Percentiles rank a stretch among this genome's conserved stretches.
Evolutionary conservation across 306 rosid species (phyloP).

Genomic region (Heteromeles arbutifolia): DNA sequence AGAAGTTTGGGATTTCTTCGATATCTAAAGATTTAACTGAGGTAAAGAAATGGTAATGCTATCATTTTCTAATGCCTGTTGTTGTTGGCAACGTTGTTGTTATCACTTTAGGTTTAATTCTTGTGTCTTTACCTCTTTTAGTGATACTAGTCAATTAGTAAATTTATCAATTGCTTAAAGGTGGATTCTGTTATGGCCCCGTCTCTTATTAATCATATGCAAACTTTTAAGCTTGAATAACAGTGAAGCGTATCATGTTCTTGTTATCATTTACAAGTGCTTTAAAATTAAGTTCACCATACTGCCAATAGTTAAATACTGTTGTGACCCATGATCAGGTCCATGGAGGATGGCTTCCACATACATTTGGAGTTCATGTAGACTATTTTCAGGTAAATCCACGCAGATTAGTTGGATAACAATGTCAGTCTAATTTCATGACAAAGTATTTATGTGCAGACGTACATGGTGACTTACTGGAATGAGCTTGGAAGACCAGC

Average conservation of each 20-base stretch:
- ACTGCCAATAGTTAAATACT: background rate
- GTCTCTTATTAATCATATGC: background rate
- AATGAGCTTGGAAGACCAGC: conserved; percentile 19
- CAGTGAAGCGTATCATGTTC: background rate
- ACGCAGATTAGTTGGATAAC: background rate
- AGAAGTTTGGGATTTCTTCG: no score
- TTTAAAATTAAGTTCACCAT: background rate
- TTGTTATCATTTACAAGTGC: background rate
- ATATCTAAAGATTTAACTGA: no score
- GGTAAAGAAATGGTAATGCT: no score
- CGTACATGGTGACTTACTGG: conserved; percentile 20
- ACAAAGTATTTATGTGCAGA: conserved; percentile 13
- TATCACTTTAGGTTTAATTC: background rate
- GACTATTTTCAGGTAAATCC: conserved; percentile 22
- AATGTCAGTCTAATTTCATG: background rate
- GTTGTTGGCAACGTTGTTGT: no score
- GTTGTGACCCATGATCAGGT: conserved; percentile 9
- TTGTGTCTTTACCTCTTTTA: background rate
- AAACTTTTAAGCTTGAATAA: background rate
- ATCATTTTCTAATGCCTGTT: no score
- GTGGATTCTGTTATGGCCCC: background rate
- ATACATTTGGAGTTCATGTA: conserved; percentile 9
- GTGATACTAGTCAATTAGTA: background rate
- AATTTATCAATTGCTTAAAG: background rate
- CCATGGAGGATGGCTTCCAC: conserved; percentile 18